These are phyloP conservation scores for Hyaloscypha hepaticicola DNA, from an alignment of 495 filamentous ascomycete species.

Conservation along the genomic window DNA sequence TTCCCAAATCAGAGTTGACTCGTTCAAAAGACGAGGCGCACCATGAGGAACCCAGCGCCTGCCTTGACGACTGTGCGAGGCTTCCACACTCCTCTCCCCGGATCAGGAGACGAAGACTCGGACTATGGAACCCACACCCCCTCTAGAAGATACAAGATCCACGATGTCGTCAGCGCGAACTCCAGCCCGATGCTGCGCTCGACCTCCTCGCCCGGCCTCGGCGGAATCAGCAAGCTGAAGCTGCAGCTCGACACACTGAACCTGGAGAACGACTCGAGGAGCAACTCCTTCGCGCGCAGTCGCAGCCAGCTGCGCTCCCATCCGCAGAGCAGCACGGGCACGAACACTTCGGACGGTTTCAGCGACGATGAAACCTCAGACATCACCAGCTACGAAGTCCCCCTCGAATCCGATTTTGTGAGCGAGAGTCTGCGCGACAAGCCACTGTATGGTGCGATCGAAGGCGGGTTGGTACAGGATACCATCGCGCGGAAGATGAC, in stretches of 20 bases:
- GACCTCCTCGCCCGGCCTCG: constrained; percentile 50
- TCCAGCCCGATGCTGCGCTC: constrained; percentile 63
- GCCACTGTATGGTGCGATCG: constrained; percentile 37
- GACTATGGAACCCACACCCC: constrained; percentile 49
- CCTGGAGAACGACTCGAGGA: constrained; percentile 39
- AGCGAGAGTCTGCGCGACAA: constrained; percentile 62
- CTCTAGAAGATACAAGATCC: constrained; percentile 34
- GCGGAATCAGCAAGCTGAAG: constrained; percentile 76
- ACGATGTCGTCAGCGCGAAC: constrained; percentile 57
- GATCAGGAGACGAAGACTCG: constrained; percentile 82
- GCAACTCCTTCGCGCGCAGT: constrained; percentile 33
- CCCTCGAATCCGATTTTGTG: constrained; percentile 83
- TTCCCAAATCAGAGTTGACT: constrained; percentile 31
- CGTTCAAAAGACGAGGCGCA: constrained; percentile 30
- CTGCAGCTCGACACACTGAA: constrained; percentile 71
- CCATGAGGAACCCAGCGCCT: constrained; percentile 45
- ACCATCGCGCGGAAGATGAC: constrained; percentile 73
- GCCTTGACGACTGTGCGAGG: constrained; percentile 75
- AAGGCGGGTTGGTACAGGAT: constrained; percentile 40
- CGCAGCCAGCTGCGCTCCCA: constrained; percentile 22
- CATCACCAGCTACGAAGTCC: constrained; percentile 78
- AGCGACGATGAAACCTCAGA: constrained; percentile 34
- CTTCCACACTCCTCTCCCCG: constrained; percentile 69
- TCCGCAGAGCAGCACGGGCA: constrained; percentile 32
- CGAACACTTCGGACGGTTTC: constrained; percentile 30